These are phyloP conservation scores for Trichoderma polysporum DNA, from an alignment of 2,329 filamentous ascomycete species.

Conservation along the genomic window DNA sequence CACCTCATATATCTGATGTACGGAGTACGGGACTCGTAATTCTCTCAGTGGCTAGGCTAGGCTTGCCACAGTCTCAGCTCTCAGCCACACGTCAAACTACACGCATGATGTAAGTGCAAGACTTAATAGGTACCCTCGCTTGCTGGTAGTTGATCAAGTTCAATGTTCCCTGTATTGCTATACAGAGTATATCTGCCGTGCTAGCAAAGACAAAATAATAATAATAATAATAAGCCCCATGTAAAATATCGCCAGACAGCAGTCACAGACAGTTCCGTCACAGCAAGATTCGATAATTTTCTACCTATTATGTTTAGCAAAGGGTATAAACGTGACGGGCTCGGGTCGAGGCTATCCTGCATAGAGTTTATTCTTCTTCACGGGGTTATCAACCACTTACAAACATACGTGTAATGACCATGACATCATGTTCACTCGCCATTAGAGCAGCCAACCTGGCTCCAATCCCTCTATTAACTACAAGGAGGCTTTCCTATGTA, in stretches of 20 bases:
- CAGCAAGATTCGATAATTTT: not conserved
- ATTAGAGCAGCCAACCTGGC: not conserved
- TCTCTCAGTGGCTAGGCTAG: not conserved
- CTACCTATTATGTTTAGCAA: not conserved
- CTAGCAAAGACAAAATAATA: not conserved
- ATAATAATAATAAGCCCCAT: too few relatives aligned
- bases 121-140: too few relatives aligned
- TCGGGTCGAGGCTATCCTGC: not conserved
- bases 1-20: not conserved
- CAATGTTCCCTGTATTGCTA: too few relatives aligned
- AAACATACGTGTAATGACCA: too few relatives aligned
- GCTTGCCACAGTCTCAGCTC: not conserved
- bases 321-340: not conserved
- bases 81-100: not conserved
- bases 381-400: too few relatives aligned
- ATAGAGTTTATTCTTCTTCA: not conserved
- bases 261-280: too few relatives aligned
- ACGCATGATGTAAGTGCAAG: too few relatives aligned
- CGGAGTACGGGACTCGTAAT: not conserved
- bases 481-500: not conserved
- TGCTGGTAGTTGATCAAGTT: too few relatives aligned
- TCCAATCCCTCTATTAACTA: not conserved
- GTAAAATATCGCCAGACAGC: too few relatives aligned
- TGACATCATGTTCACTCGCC: not conserved
- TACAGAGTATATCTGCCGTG: not conserved